Evolutionary conservation across 208 protist genomes (phyloP).

Genomic region (Angomonas deanei): DNA sequence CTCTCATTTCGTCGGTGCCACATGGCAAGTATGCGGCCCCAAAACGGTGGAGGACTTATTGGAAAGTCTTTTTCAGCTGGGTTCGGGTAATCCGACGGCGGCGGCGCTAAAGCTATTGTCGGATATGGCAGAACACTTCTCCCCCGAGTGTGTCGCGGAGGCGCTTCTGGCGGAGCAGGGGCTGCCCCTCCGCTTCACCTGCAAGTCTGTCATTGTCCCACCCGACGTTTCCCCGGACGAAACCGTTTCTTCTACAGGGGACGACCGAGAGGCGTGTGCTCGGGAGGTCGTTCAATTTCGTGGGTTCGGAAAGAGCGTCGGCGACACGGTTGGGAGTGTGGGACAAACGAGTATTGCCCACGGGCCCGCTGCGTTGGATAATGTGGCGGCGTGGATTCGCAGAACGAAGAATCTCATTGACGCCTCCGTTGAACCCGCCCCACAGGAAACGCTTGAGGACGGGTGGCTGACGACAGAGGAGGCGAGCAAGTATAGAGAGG

Average conservation of each 20-base stretch:
- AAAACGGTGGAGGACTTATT: constrained; percentile 19
- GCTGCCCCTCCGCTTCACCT: constrained; percentile 45
- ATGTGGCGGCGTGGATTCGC: constrained; percentile 40
- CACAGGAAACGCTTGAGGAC: constrained; percentile 4
- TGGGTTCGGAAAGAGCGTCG: too few relatives aligned
- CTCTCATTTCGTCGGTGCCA: constrained; percentile 75
- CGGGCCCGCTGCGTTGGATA: constrained; percentile 51
- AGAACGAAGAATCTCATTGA: constrained; percentile 33
- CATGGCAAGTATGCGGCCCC: constrained; percentile 42
- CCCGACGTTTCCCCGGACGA: too few relatives aligned
- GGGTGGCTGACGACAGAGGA: constrained; percentile 61
- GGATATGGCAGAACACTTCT: constrained; percentile 44
- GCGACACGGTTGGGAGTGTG: too few relatives aligned
- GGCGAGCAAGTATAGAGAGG: constrained; percentile 24
- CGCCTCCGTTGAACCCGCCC: constrained; percentile 20
- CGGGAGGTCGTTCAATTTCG: neutral
- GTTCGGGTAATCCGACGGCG: constrained; percentile 22
- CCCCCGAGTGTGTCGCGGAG: constrained; percentile 56
- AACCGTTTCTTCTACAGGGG: neutral
- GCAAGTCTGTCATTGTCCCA: constrained; percentile 30
- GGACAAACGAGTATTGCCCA: too few relatives aligned
- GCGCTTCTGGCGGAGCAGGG: constrained; percentile 74
- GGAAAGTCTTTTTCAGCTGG: constrained; percentile 31
- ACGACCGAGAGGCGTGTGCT: neutral
- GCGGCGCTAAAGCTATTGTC: constrained; percentile 40